A percentile compares a stretch with the other conserved stretches of the same genome.
These are phyloP conservation scores for Acanthamoeba triangularis DNA, from an alignment of 208 protist species.

Conservation along the genomic window DNA sequence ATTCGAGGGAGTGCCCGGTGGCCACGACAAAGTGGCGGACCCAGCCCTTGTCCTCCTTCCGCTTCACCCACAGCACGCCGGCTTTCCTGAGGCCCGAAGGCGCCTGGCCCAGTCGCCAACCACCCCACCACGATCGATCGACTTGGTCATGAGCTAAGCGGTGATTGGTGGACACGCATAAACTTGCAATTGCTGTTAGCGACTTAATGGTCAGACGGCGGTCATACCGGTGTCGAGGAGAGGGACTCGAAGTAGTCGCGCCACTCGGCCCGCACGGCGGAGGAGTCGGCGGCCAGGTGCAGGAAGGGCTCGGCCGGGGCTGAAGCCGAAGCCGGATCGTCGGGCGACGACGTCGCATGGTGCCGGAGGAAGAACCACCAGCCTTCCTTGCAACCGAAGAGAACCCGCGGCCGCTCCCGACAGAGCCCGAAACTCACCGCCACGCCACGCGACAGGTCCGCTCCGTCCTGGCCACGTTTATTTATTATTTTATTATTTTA, in stretches of 20 bases:
- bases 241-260: slow-evolving; percentile 33
- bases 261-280: not conserved
- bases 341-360: not conserved
- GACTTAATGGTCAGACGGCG: no score
- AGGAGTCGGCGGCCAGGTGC: slow-evolving; percentile 20
- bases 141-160: no score
- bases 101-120: not conserved
- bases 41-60: slow-evolving; percentile 5
- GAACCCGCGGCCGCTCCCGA: not conserved
- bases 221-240: not conserved
- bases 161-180: no score
- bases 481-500: not conserved
- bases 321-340: not conserved
- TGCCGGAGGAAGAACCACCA: slow-evolving; percentile 32
- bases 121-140: not conserved
- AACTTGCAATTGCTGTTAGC: no score
- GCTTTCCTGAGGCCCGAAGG: not conserved
- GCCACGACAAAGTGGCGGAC: not conserved
- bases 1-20: not conserved
- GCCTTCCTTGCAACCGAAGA: not conserved
- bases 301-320: not conserved
- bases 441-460: not conserved
- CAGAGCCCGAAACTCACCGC: not conserved
- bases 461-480: not conserved
- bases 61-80: slow-evolving; percentile 5